Conservation (phyloP, 83 land plant genomes). For the Isoetes engelmannii region DNA sequence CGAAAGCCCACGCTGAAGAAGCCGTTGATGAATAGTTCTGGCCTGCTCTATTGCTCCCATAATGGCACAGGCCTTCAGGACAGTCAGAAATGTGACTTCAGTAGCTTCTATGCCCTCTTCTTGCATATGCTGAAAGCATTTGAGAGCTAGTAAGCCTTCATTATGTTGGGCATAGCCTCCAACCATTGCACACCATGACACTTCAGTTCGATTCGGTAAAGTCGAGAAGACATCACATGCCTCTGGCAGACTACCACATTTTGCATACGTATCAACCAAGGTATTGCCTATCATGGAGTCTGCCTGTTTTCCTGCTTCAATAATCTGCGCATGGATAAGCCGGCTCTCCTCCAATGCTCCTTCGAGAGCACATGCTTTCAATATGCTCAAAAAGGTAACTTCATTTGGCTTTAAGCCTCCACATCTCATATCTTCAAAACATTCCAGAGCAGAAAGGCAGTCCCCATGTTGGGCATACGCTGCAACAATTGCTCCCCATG, state of each 20-base stretch:
- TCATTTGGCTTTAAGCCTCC: not conserved
- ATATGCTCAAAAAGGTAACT: not conserved
- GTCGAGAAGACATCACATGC: not conserved
- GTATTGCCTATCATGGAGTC: not conserved
- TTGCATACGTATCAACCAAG: not conserved
- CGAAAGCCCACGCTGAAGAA: not conserved
- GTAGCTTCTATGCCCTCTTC: not conserved
- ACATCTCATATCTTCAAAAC: conserved; percentile 1
- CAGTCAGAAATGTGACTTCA: not conserved
- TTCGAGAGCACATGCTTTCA: not conserved
- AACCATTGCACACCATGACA: conserved; percentile 4
- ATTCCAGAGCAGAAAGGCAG: not conserved
- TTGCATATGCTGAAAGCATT: not conserved
- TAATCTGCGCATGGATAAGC: conserved; percentile 1
- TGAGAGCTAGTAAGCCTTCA: not conserved
- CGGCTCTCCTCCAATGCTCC: not conserved
- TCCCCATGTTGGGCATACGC: not conserved
- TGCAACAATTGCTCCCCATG: not conserved
- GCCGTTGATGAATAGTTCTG: not conserved
- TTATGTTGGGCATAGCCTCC: conserved; percentile 1
- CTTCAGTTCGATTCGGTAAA: not conserved
- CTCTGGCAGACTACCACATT: not conserved
- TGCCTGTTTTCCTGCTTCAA: not conserved
- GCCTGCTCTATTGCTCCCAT: not conserved
- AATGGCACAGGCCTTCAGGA: not conserved